A percentile compares a stretch with the other conserved stretches of the same genome.
phyloP scores from a whole-genome alignment of 495 filamentous ascomycete species.

The Talaromyces adpressus region DNA sequence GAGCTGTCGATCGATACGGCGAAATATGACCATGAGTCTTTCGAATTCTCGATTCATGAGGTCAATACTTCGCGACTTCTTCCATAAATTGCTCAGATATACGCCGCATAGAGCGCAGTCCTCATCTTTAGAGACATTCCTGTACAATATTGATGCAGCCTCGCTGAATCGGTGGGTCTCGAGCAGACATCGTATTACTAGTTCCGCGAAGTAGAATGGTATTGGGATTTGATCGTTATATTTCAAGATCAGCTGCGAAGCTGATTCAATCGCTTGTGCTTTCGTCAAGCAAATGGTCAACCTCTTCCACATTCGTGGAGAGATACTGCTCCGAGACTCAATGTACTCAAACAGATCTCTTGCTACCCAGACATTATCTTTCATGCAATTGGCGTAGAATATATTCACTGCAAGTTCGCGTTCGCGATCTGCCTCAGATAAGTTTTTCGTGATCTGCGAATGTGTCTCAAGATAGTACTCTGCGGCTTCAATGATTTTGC shows the following conservation, averaged over 20 bases:
- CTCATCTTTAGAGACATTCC: conserved; percentile 23
- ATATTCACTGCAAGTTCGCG: conserved; percentile 24
- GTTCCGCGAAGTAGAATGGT: conserved; percentile 27
- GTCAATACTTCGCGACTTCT: conserved; percentile 34
- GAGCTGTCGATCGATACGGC: conserved; percentile 18
- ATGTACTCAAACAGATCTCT: conserved; percentile 31
- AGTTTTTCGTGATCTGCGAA: conserved; percentile 11
- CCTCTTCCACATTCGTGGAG: conserved; percentile 30
- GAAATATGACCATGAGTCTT: conserved; percentile 21
- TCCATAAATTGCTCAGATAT: conserved; percentile 37
- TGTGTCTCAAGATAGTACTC: conserved; percentile 29
- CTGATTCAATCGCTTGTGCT: conserved; percentile 34
- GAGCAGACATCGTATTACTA: conserved; percentile 32
- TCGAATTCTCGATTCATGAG: conserved; percentile 27
- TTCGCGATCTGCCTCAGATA: conserved; percentile 25
- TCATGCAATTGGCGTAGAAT: conserved; percentile 32
- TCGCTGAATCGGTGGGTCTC: conserved; percentile 32
- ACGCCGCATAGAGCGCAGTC: conserved; percentile 31
- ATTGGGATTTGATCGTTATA: conserved; percentile 22
- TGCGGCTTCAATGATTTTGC: conserved; percentile 29
- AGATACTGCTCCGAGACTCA: conserved; percentile 26
- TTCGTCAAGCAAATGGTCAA: conserved; percentile 34
- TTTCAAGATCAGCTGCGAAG: conserved; percentile 24
- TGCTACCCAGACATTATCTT: conserved; percentile 34
- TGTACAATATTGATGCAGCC: conserved; percentile 29